Base-by-base conservation (phyloP, 176 grass and related monocot genomes). In the Aegilops speltoides region DNA sequence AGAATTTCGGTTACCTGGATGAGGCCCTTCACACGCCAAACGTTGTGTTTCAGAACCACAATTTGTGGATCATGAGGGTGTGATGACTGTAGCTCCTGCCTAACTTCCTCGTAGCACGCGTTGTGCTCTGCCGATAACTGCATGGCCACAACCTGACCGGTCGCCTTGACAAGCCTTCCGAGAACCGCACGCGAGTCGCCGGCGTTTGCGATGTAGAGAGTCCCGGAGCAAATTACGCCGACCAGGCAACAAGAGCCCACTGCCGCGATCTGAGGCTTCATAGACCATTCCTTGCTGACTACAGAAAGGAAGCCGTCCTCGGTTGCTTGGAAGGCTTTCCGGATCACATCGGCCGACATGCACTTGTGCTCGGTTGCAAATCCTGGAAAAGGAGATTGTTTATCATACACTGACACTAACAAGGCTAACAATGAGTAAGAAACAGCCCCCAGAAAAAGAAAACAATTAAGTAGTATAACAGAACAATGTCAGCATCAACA, bases 21-120 rank as follows among this genome's bases (percentile, higher is more conserved):
- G 79, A 97, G 69, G 62, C 95, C 95, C 86, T 97, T 97, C 77
- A 97, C 90, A 15, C 95, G 95, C 95, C 95, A 97, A 52, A 97
- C 92, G 24, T 97, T 93, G 87, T 97, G 95, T 78, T 94, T 97
- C 9, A 97, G 89, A 82, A 97, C 86, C 82, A 97, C 92, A 45
- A 97, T 89, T 13, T 89, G 92, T 37, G 92, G 82, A 89, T 97
- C 95, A 85, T 94, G 74, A 83, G 95, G 95, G 92, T 97, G 95
- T 68, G 84, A 83, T 78, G 88, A 72, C 29, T 82, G 79, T 56
- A 97, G 48, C 82, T 97, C 95, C 75, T 92, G 92, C 84, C 95
- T 92, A 83, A 97, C 84, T 29, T 93, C 91, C 41, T 94, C 92
- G 24, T 84, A 46, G 52, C 86, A 80, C 7, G 82, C 95, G 50